Evolutionary conservation across 257 asterid species (phyloP).

Genomic region (Penstemon eatonii): DNA sequence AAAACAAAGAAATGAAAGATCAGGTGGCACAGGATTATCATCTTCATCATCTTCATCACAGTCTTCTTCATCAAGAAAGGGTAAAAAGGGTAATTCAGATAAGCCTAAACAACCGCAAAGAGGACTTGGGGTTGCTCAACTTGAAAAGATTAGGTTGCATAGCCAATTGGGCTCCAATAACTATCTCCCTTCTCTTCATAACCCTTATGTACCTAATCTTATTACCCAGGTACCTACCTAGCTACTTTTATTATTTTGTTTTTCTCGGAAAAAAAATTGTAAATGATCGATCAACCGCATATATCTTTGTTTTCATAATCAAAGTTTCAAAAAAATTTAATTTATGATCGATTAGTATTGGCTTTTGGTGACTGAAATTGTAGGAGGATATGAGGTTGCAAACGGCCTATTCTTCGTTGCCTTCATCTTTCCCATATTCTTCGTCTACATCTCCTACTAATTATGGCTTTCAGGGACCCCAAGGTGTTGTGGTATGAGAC

Average conservation of each 20-base stretch:
- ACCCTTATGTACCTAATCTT: constrained; percentile 44
- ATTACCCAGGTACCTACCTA: constrained; percentile 44
- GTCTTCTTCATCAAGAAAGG: constrained; percentile 53
- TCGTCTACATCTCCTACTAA: constrained; percentile 47
- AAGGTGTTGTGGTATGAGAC: constrained; percentile 50
- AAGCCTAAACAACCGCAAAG: constrained; percentile 91
- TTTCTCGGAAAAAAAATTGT: too few species aligned
- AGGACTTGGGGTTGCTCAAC: constrained; percentile 93
- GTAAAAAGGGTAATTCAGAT: constrained; percentile 62
- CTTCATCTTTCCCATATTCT: constrained; percentile 48
- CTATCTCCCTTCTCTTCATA: constrained; percentile 46
- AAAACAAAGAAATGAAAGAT: constrained; percentile 44
- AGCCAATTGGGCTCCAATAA: constrained; percentile 56
- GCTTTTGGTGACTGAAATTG: constrained; percentile 19
- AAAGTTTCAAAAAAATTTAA: too few species aligned
- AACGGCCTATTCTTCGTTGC: constrained; percentile 50
- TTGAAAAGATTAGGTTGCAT: constrained; percentile 87
- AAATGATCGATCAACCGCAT: too few species aligned
- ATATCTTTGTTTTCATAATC: too few species aligned
- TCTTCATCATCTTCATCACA: constrained; percentile 56
- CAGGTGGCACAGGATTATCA: constrained; percentile 31
- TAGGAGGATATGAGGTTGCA: constrained; percentile 73
- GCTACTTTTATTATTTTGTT: too few species aligned
- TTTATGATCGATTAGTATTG: background rate
- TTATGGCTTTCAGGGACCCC: constrained; percentile 50